Percentiles rank a stretch among this genome's conserved stretches.
These are phyloP conservation scores for Moesziomyces sp. DNA, from an alignment of 1,284 basidiomycete genomes.

Conservation along the genomic window DNA sequence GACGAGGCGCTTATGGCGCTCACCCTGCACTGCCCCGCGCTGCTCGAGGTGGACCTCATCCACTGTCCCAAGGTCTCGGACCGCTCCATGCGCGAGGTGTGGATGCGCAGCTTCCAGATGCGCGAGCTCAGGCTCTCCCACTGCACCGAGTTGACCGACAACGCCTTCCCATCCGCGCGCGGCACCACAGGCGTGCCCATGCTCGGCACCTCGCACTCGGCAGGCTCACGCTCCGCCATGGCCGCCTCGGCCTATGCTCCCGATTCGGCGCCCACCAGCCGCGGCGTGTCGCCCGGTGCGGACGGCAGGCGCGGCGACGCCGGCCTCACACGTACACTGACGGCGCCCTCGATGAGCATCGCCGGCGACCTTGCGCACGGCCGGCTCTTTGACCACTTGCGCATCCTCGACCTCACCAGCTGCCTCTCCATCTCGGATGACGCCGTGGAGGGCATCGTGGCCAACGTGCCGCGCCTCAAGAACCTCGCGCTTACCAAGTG, in stretches of 20 bases:
- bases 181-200: conserved; percentile 38
- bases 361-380: conserved; percentile 34
- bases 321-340: conserved; percentile 19
- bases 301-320: conserved; percentile 12
- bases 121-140: conserved; percentile 89
- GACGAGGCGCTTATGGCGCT: conserved; percentile 56
- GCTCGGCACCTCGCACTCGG: conserved; percentile 34
- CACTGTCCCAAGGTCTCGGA: conserved; percentile 84
- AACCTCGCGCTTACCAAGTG: conserved; percentile 95
- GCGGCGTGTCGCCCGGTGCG: conserved; percentile 44
- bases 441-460: conserved; percentile 88
- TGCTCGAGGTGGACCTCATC: conserved; percentile 94
- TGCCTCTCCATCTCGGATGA: conserved; percentile 86
- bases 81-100: conserved; percentile 81
- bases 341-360: conserved; percentile 8
- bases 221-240: conserved; percentile 15
- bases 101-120: conserved; percentile 82
- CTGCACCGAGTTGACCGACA: conserved; percentile 82
- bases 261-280: conserved; percentile 48
- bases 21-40: conserved; percentile 76
- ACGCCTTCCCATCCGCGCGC: conserved; percentile 80
- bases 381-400: conserved; percentile 62
- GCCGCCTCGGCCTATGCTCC: conserved; percentile 3
- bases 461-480: conserved; percentile 87
- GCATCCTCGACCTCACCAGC: conserved; percentile 75